Evolutionary conservation across 345 rosid genomes (phyloP).

Genomic region (Ricinus communis): DNA sequence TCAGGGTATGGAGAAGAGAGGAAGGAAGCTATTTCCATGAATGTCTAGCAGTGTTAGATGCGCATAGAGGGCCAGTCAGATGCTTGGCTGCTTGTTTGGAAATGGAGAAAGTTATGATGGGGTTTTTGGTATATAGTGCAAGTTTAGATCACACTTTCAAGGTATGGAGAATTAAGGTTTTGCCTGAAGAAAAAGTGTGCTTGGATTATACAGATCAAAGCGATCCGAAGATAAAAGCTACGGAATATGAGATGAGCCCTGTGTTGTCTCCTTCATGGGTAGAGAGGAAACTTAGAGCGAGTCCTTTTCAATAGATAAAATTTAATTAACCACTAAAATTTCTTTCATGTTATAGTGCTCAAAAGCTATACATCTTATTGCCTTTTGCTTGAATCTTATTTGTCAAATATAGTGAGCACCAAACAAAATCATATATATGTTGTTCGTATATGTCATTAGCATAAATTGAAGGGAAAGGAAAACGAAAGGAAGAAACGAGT

Average conservation of each 20-base stretch:
- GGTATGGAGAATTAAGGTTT: conserved; percentile 52
- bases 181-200: conserved; percentile 36
- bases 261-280: conserved; percentile 60
- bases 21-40: conserved; percentile 56
- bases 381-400: too few species aligned
- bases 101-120: conserved; percentile 47
- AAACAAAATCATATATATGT: too few species aligned
- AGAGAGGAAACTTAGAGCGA: conserved; percentile 41
- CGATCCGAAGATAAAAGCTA: conserved; percentile 14
- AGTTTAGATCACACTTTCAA: conserved; percentile 54
- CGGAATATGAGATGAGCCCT: conserved; percentile 46
- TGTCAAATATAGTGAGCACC: too few species aligned
- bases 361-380: too few species aligned
- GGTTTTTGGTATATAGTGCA: conserved; percentile 48
- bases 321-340: too few species aligned
- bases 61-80: conserved; percentile 47
- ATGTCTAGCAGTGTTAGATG: conserved; percentile 49
- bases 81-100: conserved; percentile 48
- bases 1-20: conserved; percentile 55
- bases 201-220: conserved; percentile 23
- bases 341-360: too few species aligned
- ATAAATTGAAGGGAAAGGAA: too few species aligned
- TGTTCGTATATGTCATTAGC: too few species aligned
- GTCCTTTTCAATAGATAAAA: conserved; percentile 25
- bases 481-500: too few species aligned